Evolutionary conservation across 306 rosid species (phyloP).

Genomic region (Cicer pinnatifidum): DNA sequence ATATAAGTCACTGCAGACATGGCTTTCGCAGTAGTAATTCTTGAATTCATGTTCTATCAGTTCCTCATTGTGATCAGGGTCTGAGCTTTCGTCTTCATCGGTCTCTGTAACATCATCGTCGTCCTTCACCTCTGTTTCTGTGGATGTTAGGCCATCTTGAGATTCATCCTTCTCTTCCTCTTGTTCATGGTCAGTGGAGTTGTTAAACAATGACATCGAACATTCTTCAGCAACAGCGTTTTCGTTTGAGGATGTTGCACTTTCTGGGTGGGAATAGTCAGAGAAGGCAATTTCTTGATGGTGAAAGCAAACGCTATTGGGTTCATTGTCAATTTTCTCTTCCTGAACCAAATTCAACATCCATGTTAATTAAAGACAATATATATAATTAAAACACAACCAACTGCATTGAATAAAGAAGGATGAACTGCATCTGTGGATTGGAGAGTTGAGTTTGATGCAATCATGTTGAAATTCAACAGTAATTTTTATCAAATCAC

Average conservation of each 20-base stretch:
- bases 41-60: slow-evolving; percentile 39
- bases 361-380: background rate
- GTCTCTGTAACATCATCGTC: slow-evolving; percentile 26
- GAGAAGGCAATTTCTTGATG: slow-evolving; percentile 50
- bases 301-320: background rate
- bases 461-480: no score
- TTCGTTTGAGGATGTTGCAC: slow-evolving; percentile 43
- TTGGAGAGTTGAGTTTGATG: no score
- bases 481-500: no score
- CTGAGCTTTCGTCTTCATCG: slow-evolving; percentile 38
- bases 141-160: slow-evolving; percentile 31
- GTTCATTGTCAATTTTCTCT: slow-evolving; percentile 40
- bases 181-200: slow-evolving; percentile 13
- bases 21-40: slow-evolving; percentile 19
- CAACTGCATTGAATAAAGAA: background rate
- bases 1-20: background rate
- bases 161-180: slow-evolving; percentile 40
- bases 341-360: slow-evolving; percentile 43
- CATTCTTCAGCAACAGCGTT: slow-evolving; percentile 19
- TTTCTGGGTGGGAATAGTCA: slow-evolving; percentile 49
- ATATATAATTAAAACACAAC: slow-evolving; percentile 1
- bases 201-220: background rate
- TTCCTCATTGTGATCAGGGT: slow-evolving; percentile 42
- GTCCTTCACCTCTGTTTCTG: slow-evolving; percentile 37
- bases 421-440: no score